Evolutionary conservation across 257 asterid genomes (phyloP), one percentile per base, ranked within the genome.

Genomic region (Parsonsia alboflavescens): DNA sequence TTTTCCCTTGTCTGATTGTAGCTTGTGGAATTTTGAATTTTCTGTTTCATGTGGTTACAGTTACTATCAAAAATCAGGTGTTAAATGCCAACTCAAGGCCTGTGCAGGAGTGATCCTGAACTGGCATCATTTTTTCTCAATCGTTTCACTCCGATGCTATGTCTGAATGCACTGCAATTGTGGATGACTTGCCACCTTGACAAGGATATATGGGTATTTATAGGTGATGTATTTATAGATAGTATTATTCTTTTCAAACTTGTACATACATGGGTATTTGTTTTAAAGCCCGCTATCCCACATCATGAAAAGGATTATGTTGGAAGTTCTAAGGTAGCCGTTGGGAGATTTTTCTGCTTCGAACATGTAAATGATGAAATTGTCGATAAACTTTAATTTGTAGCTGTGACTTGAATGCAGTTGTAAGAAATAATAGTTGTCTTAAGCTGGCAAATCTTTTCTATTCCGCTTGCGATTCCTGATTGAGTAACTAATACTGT

Each of bases 321-420:
- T 65, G 61, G 26, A 66, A 52, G 74, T 78, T 78, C 71, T 73
- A 57, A 67, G 42, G 73, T 78, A 13, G 77, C 72, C 67, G 65
- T 59, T 46, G 74, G 73, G 57, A 68, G 62, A 46, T 73, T 56
- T 78, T 64, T 11, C 44, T 39, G 12, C 33, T 30, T 42, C 17
- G 49, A 64, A 56, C 73, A n/a, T 78, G 77, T 56, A 72, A 72
- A 72, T 72, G 67, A 62, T 57, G 62, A 45, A 30, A 42, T 67
- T 44, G 26, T 21, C 17, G 50, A 57, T 4, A 17, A 8, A 52
- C 24, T 39, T 52, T 64, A 28, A n/a, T 19, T 17, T 48, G 7
- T 36, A 13, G 17, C 42, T 65, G 9, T 1, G 39, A 3, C 24
- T 19, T 26, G 58, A 56, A 26, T 68, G 33, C 44, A 41, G 50